Evolutionary conservation across 345 rosid species (phyloP).

Genomic region (Murraya paniculata): DNA sequence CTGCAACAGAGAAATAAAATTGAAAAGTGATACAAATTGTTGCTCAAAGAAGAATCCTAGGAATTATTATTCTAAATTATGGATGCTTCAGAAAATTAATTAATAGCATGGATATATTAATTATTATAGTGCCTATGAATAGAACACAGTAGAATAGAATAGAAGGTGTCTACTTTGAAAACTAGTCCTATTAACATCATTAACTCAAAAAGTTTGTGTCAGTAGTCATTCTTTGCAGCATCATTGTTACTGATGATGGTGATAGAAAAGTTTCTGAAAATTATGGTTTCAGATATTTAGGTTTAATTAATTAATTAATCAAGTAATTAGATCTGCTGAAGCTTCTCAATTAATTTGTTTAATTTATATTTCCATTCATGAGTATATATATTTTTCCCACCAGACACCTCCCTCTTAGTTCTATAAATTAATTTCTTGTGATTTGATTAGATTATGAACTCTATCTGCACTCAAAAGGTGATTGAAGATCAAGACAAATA

Average conservation of each 20-base stretch:
- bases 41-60: constrained; percentile 5
- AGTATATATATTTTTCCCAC: background rate
- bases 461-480: constrained; percentile 1
- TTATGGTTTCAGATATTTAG: constrained; percentile 9
- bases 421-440: background rate
- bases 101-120: background rate
- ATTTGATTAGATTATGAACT: background rate
- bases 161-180: background rate
- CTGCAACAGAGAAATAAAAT: background rate
- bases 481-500: background rate
- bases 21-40: background rate
- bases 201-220: constrained; percentile 17
- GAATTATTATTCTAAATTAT: background rate
- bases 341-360: background rate
- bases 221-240: constrained; percentile 10
- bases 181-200: constrained; percentile 26
- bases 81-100: constrained; percentile 2
- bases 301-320: background rate
- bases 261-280: constrained; percentile 23
- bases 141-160: background rate
- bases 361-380: background rate
- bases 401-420: background rate
- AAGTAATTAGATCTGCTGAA: background rate
- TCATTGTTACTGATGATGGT: constrained; percentile 40
- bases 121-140: background rate